phyloP scores from a whole-genome alignment of 805 yeast genomes.

The Lachancea fermentati region DNA sequence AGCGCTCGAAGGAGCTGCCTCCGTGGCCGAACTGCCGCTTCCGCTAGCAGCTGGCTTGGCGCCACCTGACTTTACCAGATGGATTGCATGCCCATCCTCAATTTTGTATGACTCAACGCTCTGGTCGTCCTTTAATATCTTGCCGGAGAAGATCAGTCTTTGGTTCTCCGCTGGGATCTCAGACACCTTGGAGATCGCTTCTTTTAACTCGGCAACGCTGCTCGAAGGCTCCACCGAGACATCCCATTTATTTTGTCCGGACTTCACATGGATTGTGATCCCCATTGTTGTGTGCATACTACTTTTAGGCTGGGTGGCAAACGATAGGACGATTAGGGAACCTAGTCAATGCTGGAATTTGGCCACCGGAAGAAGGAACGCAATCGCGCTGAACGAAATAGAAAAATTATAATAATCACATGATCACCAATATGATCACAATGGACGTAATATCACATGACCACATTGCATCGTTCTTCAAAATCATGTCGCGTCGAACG shows the following conservation, averaged over 20 bases:
- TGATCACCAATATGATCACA: too few species aligned
- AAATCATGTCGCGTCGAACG: too few species aligned
- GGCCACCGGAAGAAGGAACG: too few species aligned
- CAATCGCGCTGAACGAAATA: too few species aligned
- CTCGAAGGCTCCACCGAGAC: conserved; percentile 47
- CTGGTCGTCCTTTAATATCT: conserved; percentile 82
- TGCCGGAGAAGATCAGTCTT: conserved; percentile 88
- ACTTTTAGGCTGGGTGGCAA: too few species aligned
- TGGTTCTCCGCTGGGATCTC: conserved; percentile 74
- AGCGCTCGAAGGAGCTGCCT: conserved; percentile 19
- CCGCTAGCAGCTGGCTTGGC: conserved; percentile 18
- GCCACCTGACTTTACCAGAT: conserved; percentile 78
- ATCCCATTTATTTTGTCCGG: conserved; percentile 79
- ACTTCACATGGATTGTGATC: conserved; percentile 28
- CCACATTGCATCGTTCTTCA: too few species aligned
- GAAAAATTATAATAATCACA: too few species aligned
- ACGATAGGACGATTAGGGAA: too few species aligned
- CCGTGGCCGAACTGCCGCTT: conserved; percentile 14
- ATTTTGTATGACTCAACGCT: conserved; percentile 71
- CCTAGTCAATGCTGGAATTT: too few species aligned
- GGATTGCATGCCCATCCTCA: conserved; percentile 81
- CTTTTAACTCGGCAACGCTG: conserved; percentile 67
- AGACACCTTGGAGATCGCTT: conserved; percentile 51
- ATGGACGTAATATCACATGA: too few species aligned
- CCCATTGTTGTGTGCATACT: conserved; percentile 19